phyloP scores from a whole-genome alignment of 768 basidiomycete genomes.

The Boletus subcaerulescens region DNA sequence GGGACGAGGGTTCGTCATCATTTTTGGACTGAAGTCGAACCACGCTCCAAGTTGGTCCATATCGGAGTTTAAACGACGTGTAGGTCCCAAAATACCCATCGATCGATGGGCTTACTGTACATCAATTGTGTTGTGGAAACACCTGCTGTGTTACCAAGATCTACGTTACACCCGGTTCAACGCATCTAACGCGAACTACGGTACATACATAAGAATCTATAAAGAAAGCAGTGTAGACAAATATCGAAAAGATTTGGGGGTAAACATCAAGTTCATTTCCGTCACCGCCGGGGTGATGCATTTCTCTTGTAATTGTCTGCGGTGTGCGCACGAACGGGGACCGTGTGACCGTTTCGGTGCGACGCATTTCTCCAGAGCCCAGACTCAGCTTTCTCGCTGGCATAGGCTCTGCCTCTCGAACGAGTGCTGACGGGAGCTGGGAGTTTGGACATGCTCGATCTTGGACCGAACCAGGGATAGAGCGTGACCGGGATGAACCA shows the following conservation, averaged over 20 bases:
- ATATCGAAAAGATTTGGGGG: conserved; percentile 1
- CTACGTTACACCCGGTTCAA: conserved; percentile 15
- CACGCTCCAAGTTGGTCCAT: neutral
- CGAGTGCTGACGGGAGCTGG: conserved; percentile 41
- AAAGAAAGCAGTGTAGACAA: conserved; percentile 4
- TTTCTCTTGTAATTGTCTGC: conserved; percentile 38
- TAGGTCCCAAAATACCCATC: neutral
- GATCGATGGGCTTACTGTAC: no score
- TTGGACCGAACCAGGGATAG: conserved; percentile 67
- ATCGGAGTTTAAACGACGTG: conserved; percentile 14
- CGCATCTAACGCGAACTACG: conserved; percentile 7
- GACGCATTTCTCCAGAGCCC: conserved; percentile 22
- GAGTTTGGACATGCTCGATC: conserved; percentile 35
- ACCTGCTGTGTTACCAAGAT: no score
- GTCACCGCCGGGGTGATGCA: conserved; percentile 46
- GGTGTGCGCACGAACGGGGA: conserved; percentile 28
- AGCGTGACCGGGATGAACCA: conserved; percentile 70
- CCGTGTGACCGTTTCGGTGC: conserved; percentile 18
- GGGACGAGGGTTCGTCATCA: conserved; percentile 8
- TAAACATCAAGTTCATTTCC: conserved; percentile 8
- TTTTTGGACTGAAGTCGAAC: conserved; percentile 13
- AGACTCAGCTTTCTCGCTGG: conserved; percentile 27
- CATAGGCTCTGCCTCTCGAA: conserved; percentile 32
- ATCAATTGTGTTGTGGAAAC: no score
- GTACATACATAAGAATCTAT: conserved; percentile 18